These are phyloP conservation scores for Ophiostoma piceae DNA, from an alignment of 2,329 filamentous ascomycete genomes.

Conservation along the genomic window DNA sequence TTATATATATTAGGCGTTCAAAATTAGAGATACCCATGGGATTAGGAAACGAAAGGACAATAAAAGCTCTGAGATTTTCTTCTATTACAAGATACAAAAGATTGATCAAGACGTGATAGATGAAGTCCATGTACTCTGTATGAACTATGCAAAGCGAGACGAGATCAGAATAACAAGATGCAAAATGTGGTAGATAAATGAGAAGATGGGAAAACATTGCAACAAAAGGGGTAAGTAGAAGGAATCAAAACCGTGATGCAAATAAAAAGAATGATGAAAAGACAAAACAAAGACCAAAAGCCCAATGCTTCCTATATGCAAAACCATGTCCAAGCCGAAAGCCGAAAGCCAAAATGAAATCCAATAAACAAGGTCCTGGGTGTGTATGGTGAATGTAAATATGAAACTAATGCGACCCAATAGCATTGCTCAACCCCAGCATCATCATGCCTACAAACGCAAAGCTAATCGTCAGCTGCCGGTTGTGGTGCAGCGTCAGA, in stretches of 20 bases:
- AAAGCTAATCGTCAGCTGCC: slow-evolving; percentile 70
- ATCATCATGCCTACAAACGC: slow-evolving; percentile 83
- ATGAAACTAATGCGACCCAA: slow-evolving; percentile 53
- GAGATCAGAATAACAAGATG: neutral
- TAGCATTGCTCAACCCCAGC: slow-evolving; percentile 75
- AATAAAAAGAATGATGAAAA: neutral
- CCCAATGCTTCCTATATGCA: neutral
- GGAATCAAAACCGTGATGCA: neutral
- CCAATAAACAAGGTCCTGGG: neutral
- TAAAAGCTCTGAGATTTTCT: neutral
- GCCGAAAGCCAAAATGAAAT: neutral
- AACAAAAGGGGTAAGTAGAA: neutral
- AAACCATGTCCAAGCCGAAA: neutral
- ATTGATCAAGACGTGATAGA: neutral
- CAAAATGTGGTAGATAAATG: neutral
- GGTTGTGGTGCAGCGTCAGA: slow-evolving; percentile 73
- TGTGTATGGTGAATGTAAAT: neutral
- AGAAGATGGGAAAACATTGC: neutral
- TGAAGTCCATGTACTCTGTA: neutral
- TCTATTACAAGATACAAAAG: neutral
- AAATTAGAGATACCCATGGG: slow-evolving; percentile 8
- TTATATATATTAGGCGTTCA: slow-evolving; percentile 1
- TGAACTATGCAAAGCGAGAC: neutral
- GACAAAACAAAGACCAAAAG: neutral
- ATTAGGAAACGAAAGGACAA: neutral